Evolutionary conservation across 495 filamentous ascomycete species (phyloP).

Genomic region (Emericellopsis terricola): DNA sequence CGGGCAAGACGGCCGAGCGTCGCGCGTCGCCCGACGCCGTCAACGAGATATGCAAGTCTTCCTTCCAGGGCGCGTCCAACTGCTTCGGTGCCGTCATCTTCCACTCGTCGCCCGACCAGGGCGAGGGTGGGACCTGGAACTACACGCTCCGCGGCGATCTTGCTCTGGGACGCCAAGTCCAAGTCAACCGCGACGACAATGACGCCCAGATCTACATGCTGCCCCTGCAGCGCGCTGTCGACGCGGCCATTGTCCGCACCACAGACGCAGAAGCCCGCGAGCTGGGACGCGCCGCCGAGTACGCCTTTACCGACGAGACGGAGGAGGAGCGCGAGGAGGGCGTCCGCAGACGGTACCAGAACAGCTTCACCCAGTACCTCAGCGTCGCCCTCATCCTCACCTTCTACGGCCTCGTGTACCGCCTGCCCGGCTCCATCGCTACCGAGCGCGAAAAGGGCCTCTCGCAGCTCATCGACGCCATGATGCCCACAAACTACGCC

Average conservation of each 20-base stretch:
- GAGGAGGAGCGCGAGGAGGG: slow-evolving; percentile 33
- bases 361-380: slow-evolving; percentile 35
- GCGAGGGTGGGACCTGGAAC: slow-evolving; percentile 41
- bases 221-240: slow-evolving; percentile 49
- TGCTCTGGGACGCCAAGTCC: slow-evolving; percentile 17
- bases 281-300: slow-evolving; percentile 9
- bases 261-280: slow-evolving; percentile 34
- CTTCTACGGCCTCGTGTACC: slow-evolving; percentile 42
- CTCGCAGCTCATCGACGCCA: slow-evolving; percentile 50
- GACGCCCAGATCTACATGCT: slow-evolving; percentile 40
- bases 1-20: slow-evolving; percentile 20
- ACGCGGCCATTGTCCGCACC: slow-evolving; percentile 41
- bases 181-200: slow-evolving; percentile 31
- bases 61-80: slow-evolving; percentile 38
- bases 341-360: slow-evolving; percentile 39
- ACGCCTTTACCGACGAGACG: slow-evolving; percentile 36
- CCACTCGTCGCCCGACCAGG: slow-evolving; percentile 42
- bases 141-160: slow-evolving; percentile 53
- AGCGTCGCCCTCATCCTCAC: slow-evolving; percentile 44
- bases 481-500: slow-evolving; percentile 28
- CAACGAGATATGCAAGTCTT: slow-evolving; percentile 35
- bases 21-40: slow-evolving; percentile 30
- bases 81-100: slow-evolving; percentile 54
- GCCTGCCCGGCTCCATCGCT: slow-evolving; percentile 44
- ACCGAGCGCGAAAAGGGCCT: slow-evolving; percentile 49